A percentile compares a stretch with the other conserved stretches of the same genome.
These are phyloP conservation scores for Fraxinus xanthoxyloides DNA, from an alignment of 305 asterid genomes.

Conservation along the genomic window DNA sequence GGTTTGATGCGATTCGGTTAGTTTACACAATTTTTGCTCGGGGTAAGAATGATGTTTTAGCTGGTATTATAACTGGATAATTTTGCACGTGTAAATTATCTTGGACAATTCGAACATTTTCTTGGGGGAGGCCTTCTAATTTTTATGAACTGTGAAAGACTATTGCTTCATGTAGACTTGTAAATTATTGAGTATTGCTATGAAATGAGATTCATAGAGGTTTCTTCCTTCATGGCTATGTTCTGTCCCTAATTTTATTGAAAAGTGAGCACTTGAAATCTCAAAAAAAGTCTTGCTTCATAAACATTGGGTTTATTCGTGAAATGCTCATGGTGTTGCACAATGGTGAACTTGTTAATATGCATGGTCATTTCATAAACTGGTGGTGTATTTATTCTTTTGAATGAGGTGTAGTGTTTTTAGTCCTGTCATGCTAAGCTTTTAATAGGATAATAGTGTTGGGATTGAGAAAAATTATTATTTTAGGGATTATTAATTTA, in stretches of 20 bases:
- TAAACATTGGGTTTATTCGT: not conserved
- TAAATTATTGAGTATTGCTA: slow-evolving; percentile 39
- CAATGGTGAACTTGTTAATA: not conserved
- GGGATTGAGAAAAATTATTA: too few relatives aligned
- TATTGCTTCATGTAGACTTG: slow-evolving; percentile 46
- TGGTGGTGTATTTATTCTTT: not conserved
- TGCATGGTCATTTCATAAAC: not conserved
- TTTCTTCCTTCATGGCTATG: not conserved
- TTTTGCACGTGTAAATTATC: slow-evolving; percentile 35
- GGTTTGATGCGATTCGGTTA: slow-evolving; percentile 95
- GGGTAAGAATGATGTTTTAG: slow-evolving; percentile 92
- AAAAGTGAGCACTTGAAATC: not conserved
- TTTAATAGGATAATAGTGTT: not conserved
- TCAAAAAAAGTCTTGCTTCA: not conserved
- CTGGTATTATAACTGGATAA: slow-evolving; percentile 77
- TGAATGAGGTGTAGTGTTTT: not conserved
- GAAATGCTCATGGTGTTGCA: not conserved
- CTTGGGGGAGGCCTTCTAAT: slow-evolving; percentile 20
- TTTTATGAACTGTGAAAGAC: slow-evolving; percentile 16
- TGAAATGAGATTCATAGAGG: slow-evolving; percentile 33
- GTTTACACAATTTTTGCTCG: slow-evolving; percentile 91
- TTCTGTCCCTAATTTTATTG: not conserved
- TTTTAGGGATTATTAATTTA: too few relatives aligned
- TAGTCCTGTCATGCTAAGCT: not conserved
- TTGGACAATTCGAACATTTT: slow-evolving; percentile 17